Conservation (phyloP, 2,329 filamentous ascomycete genomes). For the Aspergillus calidoustus region DNA sequence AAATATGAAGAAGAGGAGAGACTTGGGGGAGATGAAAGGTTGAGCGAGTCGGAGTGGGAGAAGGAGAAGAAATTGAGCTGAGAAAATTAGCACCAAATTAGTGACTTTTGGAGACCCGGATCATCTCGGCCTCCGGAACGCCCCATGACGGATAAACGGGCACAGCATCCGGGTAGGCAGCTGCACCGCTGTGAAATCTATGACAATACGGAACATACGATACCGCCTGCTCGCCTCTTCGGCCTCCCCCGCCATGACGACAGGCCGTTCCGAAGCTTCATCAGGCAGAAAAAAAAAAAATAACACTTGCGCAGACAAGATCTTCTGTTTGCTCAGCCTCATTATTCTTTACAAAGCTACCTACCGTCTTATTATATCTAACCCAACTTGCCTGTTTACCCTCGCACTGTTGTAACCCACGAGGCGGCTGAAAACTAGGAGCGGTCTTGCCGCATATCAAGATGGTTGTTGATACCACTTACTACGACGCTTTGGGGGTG, state of each 20-base stretch:
- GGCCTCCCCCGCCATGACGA: conserved; percentile 33
- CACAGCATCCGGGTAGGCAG: neutral
- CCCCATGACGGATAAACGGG: neutral
- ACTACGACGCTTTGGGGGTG: conserved; percentile 87
- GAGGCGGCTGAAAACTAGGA: conserved; percentile 3
- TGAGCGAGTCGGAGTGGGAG: conserved; percentile 10
- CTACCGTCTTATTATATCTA: neutral
- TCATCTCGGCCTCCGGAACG: conserved; percentile 13
- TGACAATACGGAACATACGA: conserved; percentile 12
- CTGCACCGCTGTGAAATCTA: neutral
- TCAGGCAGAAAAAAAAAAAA: conserved; percentile 32
- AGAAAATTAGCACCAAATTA: conserved; percentile 3
- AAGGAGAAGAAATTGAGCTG: conserved; percentile 13
- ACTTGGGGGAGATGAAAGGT: conserved; percentile 8
- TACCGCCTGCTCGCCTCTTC: neutral
- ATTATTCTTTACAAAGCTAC: neutral
- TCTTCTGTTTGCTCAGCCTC: neutral
- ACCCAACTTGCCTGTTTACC: neutral
- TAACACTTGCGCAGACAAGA: neutral
- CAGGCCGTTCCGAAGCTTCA: conserved; percentile 25
- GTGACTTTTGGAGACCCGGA: conserved; percentile 1
- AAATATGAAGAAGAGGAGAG: conserved; percentile 13
- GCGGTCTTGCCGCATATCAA: conserved; percentile 29
- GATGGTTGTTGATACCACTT: conserved; percentile 88
- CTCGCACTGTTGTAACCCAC: neutral